Evolutionary conservation across 1,139 yeast genomes (phyloP).

Genomic region (Geotrichum armillariae): DNA sequence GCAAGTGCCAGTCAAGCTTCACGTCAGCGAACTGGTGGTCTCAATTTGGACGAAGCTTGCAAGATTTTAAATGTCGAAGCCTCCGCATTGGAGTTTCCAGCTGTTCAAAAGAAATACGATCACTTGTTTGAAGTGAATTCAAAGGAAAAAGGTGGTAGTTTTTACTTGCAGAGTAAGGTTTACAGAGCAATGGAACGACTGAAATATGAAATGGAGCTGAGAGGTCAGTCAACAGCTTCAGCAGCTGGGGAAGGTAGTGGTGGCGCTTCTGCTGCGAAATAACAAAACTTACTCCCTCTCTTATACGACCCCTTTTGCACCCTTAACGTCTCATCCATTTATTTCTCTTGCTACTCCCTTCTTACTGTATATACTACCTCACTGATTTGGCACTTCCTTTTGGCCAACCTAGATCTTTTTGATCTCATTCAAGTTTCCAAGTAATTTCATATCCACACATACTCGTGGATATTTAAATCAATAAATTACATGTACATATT

Average conservation of each 20-base stretch:
- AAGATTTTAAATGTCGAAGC: conserved; percentile 81
- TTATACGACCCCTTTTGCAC: no score
- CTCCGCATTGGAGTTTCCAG: conserved; percentile 44
- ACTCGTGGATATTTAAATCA: no score
- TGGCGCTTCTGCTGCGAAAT: conserved; percentile 10
- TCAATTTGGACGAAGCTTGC: conserved; percentile 84
- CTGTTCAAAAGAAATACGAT: conserved; percentile 72
- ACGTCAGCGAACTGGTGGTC: conserved; percentile 69
- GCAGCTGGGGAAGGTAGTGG: conserved; percentile 9
- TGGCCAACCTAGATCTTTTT: no score
- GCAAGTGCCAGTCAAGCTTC: conserved; percentile 61
- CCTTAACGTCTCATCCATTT: no score
- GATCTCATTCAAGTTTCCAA: no score
- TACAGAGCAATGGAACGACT: conserved; percentile 77
- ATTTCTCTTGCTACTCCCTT: no score
- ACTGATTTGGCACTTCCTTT: no score
- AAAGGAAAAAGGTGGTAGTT: conserved; percentile 91
- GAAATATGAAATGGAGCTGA: conserved; percentile 48
- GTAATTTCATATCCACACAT: no score
- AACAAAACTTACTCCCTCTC: neutral
- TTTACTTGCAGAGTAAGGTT: conserved; percentile 88
- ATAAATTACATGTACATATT: no score
- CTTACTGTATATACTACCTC: no score
- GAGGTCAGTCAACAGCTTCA: conserved; percentile 15
- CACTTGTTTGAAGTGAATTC: conserved; percentile 86